phyloP scores from a whole-genome alignment of 176 grass and related monocot species.

The Aechmea fasciata region DNA sequence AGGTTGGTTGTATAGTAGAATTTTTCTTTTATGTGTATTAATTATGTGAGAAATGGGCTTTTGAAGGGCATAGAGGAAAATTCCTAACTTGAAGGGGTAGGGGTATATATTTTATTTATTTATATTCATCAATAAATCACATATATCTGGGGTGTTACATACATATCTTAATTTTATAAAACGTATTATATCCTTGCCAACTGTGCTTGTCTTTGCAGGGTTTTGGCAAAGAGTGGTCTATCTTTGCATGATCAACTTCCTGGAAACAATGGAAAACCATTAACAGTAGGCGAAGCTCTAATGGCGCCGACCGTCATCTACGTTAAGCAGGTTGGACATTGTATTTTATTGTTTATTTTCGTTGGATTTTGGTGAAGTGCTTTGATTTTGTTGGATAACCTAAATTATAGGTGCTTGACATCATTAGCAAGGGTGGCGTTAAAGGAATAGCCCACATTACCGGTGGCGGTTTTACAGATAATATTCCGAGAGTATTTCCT shows the following conservation, averaged over 20 bases:
- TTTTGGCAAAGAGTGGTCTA: slow-evolving; percentile 64
- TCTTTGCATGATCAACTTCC: slow-evolving; percentile 59
- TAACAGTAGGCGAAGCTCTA: slow-evolving; percentile 83
- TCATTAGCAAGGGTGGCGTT: slow-evolving; percentile 67
- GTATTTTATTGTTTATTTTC: slow-evolving; percentile 31
- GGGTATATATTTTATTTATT: no score
- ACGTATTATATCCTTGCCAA: no score
- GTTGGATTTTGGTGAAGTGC: neutral
- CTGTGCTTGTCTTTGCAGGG: slow-evolving; percentile 28
- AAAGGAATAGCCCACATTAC: slow-evolving; percentile 75
- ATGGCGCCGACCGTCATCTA: slow-evolving; percentile 94
- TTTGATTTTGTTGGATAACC: neutral
- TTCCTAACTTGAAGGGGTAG: no score
- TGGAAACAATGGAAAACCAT: slow-evolving; percentile 35
- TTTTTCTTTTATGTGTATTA: no score
- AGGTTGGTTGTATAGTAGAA: no score
- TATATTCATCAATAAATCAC: no score
- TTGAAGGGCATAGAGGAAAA: no score
- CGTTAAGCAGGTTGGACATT: slow-evolving; percentile 76
- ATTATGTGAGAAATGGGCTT: no score
- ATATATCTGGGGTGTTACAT: no score
- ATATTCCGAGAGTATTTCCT: slow-evolving; percentile 68
- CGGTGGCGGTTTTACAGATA: slow-evolving; percentile 11
- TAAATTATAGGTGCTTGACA: slow-evolving; percentile 35
- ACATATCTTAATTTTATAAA: no score